Evolutionary conservation across 176 grass and related monocot species (phyloP), one percentile per base, ranked within the genome.

Genomic region (Triticum timopheevii): DNA sequence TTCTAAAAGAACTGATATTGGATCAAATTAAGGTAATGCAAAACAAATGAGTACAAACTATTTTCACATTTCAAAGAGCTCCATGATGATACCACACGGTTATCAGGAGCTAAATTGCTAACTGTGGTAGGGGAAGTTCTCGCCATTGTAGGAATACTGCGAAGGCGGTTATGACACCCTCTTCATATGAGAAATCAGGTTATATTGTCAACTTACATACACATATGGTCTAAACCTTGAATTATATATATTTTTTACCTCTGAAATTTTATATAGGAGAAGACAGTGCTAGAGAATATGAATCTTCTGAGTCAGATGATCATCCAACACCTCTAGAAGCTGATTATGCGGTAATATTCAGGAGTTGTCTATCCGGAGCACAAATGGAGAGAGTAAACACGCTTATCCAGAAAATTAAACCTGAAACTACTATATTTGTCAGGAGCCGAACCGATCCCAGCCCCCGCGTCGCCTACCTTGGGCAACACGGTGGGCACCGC

Each of bases 321-420:
- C 59, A 27, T 45, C 7, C 4, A 13, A 3, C n/a, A 45, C 23
- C 11, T 28, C 27, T 61, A 19, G 59, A 44, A 39, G 13, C 61
- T 80, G 36, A 28, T 28, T 65, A 65, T 42, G 59, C 13, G 19
- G 24, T 45, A 25, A 38, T 58, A 79, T 58, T 61, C 30, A n/a
- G 54, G 15, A 34, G 6, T 24, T 61, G 10, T 3, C 54, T 15
- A 4, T 39, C 31, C n/a, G 12, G 54, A 79, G 56, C 31, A 62
- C 78, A 80, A 64, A 42, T 65, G 78, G 61, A 39, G 1, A 88
- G 35, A 78, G 35, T 83, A 88, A 22, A 40, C 13, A 8, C 7
- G 27, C 23, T 83, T 77, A 77, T 83, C 35, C 19, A 83, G 73
- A 20, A 83, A 78, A 61, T 82, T 34, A 34, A 34, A 69, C 10